Evolutionary conservation across 2,329 filamentous ascomycete genomes (phyloP).

Genomic region (Cladobotryum protrusum): DNA sequence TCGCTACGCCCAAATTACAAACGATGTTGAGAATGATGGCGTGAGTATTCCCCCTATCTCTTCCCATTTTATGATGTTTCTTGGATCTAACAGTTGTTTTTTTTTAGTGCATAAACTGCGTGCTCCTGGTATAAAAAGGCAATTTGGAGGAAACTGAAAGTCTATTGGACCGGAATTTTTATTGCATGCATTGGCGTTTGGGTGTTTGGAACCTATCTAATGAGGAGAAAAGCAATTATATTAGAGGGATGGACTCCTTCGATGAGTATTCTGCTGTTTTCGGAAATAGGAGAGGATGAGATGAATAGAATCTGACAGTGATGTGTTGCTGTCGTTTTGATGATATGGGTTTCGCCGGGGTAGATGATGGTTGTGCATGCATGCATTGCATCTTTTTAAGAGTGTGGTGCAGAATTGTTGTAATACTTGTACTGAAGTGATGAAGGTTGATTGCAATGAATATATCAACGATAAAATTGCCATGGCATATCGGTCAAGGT

Average conservation of each 20-base stretch:
- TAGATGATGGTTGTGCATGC: background rate
- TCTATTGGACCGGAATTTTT: slow-evolving; percentile 1
- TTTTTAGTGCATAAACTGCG: slow-evolving; percentile 35
- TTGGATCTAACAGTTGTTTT: background rate
- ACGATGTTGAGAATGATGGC: slow-evolving; percentile 43
- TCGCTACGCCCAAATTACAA: slow-evolving; percentile 56
- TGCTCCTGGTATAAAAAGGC: slow-evolving; percentile 24
- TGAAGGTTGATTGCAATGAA: too few species aligned
- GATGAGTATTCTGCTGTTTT: background rate
- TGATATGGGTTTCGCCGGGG: background rate
- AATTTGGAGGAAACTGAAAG: background rate
- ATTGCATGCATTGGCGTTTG: slow-evolving; percentile 24
- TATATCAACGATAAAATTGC: too few species aligned
- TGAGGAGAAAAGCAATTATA: slow-evolving; percentile 6
- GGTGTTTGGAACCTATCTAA: slow-evolving; percentile 15
- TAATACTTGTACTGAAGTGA: too few species aligned
- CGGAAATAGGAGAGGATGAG: background rate
- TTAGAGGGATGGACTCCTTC: slow-evolving; percentile 4
- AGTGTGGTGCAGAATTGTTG: too few species aligned
- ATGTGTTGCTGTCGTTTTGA: background rate
- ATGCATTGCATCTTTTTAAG: too few species aligned
- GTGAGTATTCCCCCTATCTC: background rate
- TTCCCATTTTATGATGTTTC: background rate
- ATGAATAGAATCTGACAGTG: background rate
- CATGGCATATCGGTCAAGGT: too few species aligned